Evolutionary conservation across 2,329 filamentous ascomycete genomes (phyloP).

Genomic region (Ascochyta fabae): DNA sequence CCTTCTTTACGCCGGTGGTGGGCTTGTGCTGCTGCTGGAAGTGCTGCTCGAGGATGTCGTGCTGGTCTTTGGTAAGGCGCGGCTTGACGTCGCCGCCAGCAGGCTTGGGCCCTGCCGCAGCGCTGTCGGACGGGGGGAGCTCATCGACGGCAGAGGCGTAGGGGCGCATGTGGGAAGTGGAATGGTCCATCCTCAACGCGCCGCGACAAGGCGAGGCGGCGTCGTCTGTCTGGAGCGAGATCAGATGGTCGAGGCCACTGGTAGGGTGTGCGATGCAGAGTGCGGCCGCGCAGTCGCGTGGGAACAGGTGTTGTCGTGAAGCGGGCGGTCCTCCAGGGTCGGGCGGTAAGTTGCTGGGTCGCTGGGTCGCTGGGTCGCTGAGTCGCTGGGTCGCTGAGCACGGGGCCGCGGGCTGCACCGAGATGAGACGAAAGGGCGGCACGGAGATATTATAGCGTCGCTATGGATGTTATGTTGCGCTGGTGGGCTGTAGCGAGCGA

Average conservation of each 20-base stretch:
- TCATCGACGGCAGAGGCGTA: slow-evolving; percentile 22
- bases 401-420: slow-evolving; percentile 21
- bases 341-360: slow-evolving; percentile 18
- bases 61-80: slow-evolving; percentile 60
- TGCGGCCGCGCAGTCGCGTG: slow-evolving; percentile 19
- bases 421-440: slow-evolving; percentile 18
- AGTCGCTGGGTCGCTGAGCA: slow-evolving; percentile 3
- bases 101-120: slow-evolving; percentile 31
- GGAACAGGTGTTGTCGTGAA: slow-evolving; percentile 11
- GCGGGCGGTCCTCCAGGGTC: slow-evolving; percentile 3
- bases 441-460: slow-evolving; percentile 16
- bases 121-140: slow-evolving; percentile 23
- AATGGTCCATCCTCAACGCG: slow-evolving; percentile 39
- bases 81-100: slow-evolving; percentile 56
- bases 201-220: slow-evolving; percentile 28
- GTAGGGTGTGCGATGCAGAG: slow-evolving; percentile 3
- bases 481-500: slow-evolving; percentile 10
- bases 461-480: slow-evolving; percentile 10
- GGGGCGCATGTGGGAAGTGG: slow-evolving; percentile 32
- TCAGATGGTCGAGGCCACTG: slow-evolving; percentile 13
- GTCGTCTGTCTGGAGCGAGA: slow-evolving; percentile 14
- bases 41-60: slow-evolving; percentile 59
- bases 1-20: slow-evolving; percentile 58
- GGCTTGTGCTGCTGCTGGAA: slow-evolving; percentile 58
- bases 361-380: too few relatives aligned